phyloP scores from a whole-genome alignment of 2,329 filamentous ascomycete genomes.

The Emmonsiellopsis sp. region DNA sequence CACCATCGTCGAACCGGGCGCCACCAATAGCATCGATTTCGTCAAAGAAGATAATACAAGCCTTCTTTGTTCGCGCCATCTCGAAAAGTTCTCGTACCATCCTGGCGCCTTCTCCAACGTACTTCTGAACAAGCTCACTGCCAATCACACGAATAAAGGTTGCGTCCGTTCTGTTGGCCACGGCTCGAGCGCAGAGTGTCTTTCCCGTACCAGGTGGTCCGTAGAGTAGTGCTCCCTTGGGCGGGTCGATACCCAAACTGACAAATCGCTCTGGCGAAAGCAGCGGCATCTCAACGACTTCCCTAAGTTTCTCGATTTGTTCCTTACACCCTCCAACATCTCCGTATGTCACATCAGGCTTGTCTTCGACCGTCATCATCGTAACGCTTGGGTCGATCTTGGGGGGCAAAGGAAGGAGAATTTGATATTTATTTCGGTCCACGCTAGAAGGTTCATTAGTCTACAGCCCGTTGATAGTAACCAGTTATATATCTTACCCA shows the following conservation, averaged over 20 bases:
- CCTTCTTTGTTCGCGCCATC: slow-evolving; percentile 99
- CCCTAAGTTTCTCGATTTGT: slow-evolving; percentile 96
- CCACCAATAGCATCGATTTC: slow-evolving; percentile 96
- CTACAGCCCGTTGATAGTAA: background rate
- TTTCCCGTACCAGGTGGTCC: slow-evolving; percentile 98
- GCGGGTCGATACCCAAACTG: slow-evolving; percentile 96
- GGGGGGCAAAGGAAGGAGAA: slow-evolving; percentile 85
- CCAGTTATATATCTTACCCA: slow-evolving; percentile 42
- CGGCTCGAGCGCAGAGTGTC: slow-evolving; percentile 92
- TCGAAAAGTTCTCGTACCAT: slow-evolving; percentile 99
- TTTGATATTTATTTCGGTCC: slow-evolving; percentile 98
- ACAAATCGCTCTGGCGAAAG: slow-evolving; percentile 95
- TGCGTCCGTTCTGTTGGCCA: slow-evolving; percentile 94
- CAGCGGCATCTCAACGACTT: slow-evolving; percentile 97
- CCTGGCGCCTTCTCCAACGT: slow-evolving; percentile 92
- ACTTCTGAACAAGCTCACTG: slow-evolving; percentile 96
- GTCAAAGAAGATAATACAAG: slow-evolving; percentile 99
- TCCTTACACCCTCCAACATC: slow-evolving; percentile 99
- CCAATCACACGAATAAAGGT: slow-evolving; percentile 99
- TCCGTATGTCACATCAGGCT: slow-evolving; percentile 97
- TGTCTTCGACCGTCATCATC: slow-evolving; percentile 99
- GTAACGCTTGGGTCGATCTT: slow-evolving; percentile 99
- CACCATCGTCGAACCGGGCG: slow-evolving; percentile 91
- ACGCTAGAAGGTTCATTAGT: slow-evolving; percentile 45
- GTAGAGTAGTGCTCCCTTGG: slow-evolving; percentile 93